Base-by-base conservation (phyloP, 2,329 filamentous ascomycete genomes). In the Verticillium nubilum region DNA sequence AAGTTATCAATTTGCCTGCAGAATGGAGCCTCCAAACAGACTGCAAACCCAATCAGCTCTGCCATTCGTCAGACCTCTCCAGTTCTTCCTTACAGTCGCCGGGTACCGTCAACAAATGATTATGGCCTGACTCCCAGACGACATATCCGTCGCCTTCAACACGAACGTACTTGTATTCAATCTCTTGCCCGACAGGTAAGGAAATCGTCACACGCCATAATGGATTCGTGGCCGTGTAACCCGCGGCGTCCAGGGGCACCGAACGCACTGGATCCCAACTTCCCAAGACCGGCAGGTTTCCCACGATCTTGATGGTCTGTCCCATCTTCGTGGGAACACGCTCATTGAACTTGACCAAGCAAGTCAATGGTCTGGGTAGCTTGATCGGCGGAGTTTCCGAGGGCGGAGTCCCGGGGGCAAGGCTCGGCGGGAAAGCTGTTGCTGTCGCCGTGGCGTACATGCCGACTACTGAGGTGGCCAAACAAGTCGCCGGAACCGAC, bases 101-200 rank as follows among this genome's bases (percentile, higher is more conserved):
- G 1, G 72, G 61, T 10, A 76, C 72, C 2, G 72, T 75, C 61
- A 75, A 74, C 23, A 67, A 67, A 42, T 76, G 79, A 67, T 85
- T 81, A 0, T 80, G 78, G 54, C 88, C 87, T 55, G 74, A 76
- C 74, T 92, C 88, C 88, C 88, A 91, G 2, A 72, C 77, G 10
- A 88, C 72, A 0, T 73, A 74, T 0, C 86, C 83, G 65, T 82
- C 79, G 1, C 71, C 67, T 60, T 78, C 76, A 52, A 87, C 79
- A 55, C 83, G 81, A 65, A 91, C 81, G 68, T 85, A 92, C 75
- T 91, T 91, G 71, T 90, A 91, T 74, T 85, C 67, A 50, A 91
- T 75, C 3, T 70, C 73, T 53, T 77, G 76, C 1, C 87, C 87
- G 0, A 84, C 77, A 0, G 77, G 72, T 15, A 92, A 71, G 1